A percentile compares a stretch with the other conserved stretches of the same genome.
These are phyloP conservation scores for Trypanosomatidae sp. DNA, from an alignment of 208 protist species.

Conservation along the genomic window DNA sequence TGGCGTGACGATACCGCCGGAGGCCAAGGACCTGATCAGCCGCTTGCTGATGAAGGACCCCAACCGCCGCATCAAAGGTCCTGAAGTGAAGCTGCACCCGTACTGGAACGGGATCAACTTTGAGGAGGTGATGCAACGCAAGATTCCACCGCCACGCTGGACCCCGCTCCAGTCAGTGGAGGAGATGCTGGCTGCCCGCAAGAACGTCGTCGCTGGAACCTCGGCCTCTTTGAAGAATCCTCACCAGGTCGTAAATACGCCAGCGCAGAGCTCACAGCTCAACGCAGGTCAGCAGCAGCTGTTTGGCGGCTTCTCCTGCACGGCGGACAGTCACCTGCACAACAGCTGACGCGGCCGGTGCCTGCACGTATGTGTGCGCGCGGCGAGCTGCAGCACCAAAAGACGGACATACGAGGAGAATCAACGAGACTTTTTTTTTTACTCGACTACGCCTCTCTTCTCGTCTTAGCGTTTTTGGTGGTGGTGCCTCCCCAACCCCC, in stretches of 20 bases:
- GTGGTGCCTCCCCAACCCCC: background rate
- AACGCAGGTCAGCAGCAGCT: constrained; percentile 88
- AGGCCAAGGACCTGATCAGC: constrained; percentile 92
- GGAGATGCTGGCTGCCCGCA: constrained; percentile 71
- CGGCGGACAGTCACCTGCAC: constrained; percentile 82
- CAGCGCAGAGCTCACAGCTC: constrained; percentile 75
- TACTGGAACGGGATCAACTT: constrained; percentile 93
- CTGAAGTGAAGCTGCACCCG: constrained; percentile 84
- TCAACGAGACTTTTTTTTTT: background rate
- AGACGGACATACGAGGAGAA: background rate
- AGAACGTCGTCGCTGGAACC: constrained; percentile 18
- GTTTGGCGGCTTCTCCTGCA: constrained; percentile 91
- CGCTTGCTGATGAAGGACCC: constrained; percentile 91
- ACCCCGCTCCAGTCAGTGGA: constrained; percentile 78
- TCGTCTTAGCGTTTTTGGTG: background rate
- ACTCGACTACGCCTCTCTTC: background rate
- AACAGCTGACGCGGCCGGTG: constrained; percentile 7
- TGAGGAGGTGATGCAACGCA: constrained; percentile 86
- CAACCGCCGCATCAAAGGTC: constrained; percentile 83
- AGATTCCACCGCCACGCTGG: constrained; percentile 83
- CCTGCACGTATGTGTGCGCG: background rate
- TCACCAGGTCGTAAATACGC: constrained; percentile 85
- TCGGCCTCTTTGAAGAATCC: constrained; percentile 51
- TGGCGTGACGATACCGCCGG: constrained; percentile 74
- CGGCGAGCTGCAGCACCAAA: background rate